Base-by-base conservation (phyloP, 2,329 filamentous ascomycete genomes). In the Pestalotiopsis sp. region DNA sequence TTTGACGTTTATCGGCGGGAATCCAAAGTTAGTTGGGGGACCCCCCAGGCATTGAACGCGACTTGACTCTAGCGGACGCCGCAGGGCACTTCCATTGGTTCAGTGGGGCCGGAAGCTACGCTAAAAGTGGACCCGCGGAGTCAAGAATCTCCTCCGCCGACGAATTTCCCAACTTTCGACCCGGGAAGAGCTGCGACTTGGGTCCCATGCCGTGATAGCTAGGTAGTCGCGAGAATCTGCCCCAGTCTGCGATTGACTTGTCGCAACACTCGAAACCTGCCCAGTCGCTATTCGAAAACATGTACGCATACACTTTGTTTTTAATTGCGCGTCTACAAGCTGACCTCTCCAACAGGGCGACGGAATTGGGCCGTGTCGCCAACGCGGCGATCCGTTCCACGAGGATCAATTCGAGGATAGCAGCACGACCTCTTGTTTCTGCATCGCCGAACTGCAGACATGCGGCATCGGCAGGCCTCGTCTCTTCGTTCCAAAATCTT, bases 351-450 rank as follows among this genome's bases (percentile, higher is more conserved):
- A 23, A 6, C 23, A 70, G 69, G 69, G 67, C 68, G 31, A 61
- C 64, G 38, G 69, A 70, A 49, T 49, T 67, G 52, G 58, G 68
- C 62, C 67, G 67, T 14, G 64, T 70, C 60, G 69, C 69, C 68
- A 62, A 64, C 57, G 65, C 65, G 69, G 69, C 68, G 25, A 6
- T 70, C 23, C 67, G 69, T 45, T 62, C 65, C 36, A 62, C 67
- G 23, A 56, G 17, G 17, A 39, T 36, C 5, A 14, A 60, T 9
- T 63, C 58, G 20, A n/a, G 17, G n/a, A 52, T 20, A 62, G 57
- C 17, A 17, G 20, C 41, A 59, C 20, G 17, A 23, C 25, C 63
- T 49, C 38, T 66, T 4, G 2, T 49, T 56, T 7, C 66, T 20
- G 11, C 39, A 17, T 38, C 38, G 6, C 20, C 45, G 2, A 25